phyloP scores from a whole-genome alignment of 2,329 filamentous ascomycete genomes.

The Fusarium lateritium region DNA sequence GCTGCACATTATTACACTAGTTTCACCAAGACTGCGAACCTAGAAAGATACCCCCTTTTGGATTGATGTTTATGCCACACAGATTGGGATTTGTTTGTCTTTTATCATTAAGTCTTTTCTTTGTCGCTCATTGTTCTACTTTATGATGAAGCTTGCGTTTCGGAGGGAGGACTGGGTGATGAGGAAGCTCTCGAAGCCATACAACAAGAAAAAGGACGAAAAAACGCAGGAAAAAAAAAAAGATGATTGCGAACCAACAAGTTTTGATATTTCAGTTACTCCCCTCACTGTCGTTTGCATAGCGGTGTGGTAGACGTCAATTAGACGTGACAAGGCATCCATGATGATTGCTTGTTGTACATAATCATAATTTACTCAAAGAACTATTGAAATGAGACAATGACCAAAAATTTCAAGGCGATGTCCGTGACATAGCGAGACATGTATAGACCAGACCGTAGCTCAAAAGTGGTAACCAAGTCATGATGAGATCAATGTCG shows the following conservation, averaged over 20 bases:
- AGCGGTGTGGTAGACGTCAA: conserved; percentile 40
- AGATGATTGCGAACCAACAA: conserved; percentile 27
- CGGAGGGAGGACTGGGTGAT: conserved; percentile 9
- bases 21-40: conserved; percentile 54
- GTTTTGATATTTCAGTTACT: conserved; percentile 30
- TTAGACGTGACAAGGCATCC: conserved; percentile 22
- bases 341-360: conserved; percentile 40
- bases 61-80: conserved; percentile 51
- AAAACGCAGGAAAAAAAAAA: conserved; percentile 20
- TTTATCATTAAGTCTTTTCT: conserved; percentile 27
- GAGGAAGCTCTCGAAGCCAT: conserved; percentile 15
- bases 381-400: conserved; percentile 24
- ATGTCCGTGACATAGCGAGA: not conserved
- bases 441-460: not conserved
- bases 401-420: not conserved
- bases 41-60: conserved; percentile 61
- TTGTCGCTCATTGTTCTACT: conserved; percentile 31
- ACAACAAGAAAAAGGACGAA: conserved; percentile 22
- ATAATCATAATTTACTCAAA: conserved; percentile 49
- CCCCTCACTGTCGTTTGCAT: conserved; percentile 41
- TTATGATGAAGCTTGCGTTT: conserved; percentile 17
- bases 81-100: conserved; percentile 45
- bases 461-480: not conserved
- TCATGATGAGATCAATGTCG: not conserved
- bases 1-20: conserved; percentile 48